Base-by-base conservation (phyloP, 106 monocot genomes). In the Narthecium ossifragum region DNA sequence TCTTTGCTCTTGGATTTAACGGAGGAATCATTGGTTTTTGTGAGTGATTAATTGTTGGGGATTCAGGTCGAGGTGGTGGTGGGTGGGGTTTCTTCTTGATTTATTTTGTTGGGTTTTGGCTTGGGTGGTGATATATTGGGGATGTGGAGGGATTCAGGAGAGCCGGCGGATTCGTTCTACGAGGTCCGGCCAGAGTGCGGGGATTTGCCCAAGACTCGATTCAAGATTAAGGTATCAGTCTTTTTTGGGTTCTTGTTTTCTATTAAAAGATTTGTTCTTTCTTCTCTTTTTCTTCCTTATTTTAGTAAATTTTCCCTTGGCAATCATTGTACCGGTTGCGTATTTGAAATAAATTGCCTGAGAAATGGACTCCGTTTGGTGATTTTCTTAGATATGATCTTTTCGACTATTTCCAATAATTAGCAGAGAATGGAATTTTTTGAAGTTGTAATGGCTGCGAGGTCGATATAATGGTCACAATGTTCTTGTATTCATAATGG, bases 191-290 rank as follows among this genome's bases (percentile, higher is more conserved):
- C 82, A 1, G 87, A 83, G 38, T 88, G 78, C 75, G 52, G 26
- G n/a, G 87, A 83, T 43, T 66, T 75, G 0, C 72, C 87, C 27
- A 79, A 82, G 76, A 82, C 73, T 33, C 68, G 74, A 46, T 88
- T 88, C 55, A 88, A 88, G 75, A 83, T 88, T 56, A 88, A 78
- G 87, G 87, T 86, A 1, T 47, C 15, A n/a, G 21, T 21, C 22
- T 31, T 9, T 4, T 26, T 55, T n/a, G n/a, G 21, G n/a, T 22
- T 51, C 20, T 17, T 56, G 9, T 21, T 52, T 53, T 53, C 10
- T 5, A 50, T 50, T 20, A 0, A 50, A 50, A 25, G 18, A 23
- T 25, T 37, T 37, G 11, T 11, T 43, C 18, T 43, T 7, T 4
- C 11, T 43, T 43, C 43, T 43, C 14, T 13, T 13, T 43, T n/a